Conservation (phyloP, 768 basidiomycete species). For the Mycena polygramma region DNA sequence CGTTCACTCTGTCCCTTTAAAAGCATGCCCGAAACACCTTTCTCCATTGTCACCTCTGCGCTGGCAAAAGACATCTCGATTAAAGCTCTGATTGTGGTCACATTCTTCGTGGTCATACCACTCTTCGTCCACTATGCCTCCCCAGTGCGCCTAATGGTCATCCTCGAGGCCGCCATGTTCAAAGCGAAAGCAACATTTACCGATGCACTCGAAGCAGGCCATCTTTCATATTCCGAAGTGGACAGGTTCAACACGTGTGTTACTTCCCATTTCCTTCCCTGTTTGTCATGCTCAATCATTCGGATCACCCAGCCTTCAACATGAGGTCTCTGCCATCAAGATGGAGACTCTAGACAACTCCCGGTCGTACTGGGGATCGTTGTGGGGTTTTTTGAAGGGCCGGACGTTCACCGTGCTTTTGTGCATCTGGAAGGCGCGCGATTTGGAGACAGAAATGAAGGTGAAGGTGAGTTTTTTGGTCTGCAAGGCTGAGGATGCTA, state of each 20-base stretch:
- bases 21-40: no score
- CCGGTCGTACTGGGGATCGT: not conserved
- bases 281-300: not conserved
- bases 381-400: not conserved
- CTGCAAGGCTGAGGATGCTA: no score
- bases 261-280: not conserved
- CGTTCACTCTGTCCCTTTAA: no score
- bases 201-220: no score
- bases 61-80: not conserved
- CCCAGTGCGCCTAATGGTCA: not conserved
- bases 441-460: constrained; percentile 7
- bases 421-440: constrained; percentile 1
- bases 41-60: no score
- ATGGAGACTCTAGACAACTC: constrained; percentile 2
- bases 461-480: no score
- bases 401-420: not conserved
- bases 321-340: not conserved
- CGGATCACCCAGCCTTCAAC: not conserved
- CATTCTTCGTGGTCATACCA: not conserved
- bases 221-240: no score
- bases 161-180: not conserved
- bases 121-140: not conserved
- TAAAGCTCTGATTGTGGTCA: not conserved
- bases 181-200: not conserved
- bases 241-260: not conserved